Base-by-base conservation (phyloP, 768 basidiomycete species). In the Termitomyces sp. region DNA sequence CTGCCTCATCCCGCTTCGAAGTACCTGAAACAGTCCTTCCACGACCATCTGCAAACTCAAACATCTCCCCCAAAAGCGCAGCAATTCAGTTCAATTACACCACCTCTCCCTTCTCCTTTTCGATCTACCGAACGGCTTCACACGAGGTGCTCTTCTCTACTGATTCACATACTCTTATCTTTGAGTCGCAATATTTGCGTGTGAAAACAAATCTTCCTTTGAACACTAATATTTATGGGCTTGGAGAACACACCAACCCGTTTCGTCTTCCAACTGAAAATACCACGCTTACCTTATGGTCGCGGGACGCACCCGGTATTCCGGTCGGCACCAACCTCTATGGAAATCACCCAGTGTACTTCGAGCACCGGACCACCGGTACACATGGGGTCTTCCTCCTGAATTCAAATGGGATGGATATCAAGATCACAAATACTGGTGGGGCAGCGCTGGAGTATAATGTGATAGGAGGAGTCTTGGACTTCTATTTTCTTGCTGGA, bases 401-500 rank as follows among this genome's bases (percentile, higher is more conserved):
- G 50, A 88, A 82, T 64, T 83, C 86, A 10, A 82, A 87, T 59
- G 88, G 88, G 0, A 89, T 90, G 85, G 88, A 91, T 58, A 73
- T 91, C 71, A 88, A 88, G 63, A 70, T 89, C 53, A 77, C 76
- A 25, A 71, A 76, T 43, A 68, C 64, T 27, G 66, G 59, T 5
- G 68, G n/a, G 18, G 73, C 75, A 7, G 67, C 79, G 4, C 67
- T 89, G 55, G 86, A 91, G 70, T 93, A 91, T 66, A 85, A 89
- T 56, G 79, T 81, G 31, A 86, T 93, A 60, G 90, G 89, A 3
- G 89, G 89, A 9, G 78, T 89, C 1, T 66, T 91, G 31, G 89
- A 91, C 65, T 84, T 91, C 59, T 88, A 89, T 73, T 89, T 93
- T 71, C 70, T 91, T 49, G 81, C 85, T 29, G 88, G 88, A 7